Evolutionary conservation across 2,329 filamentous ascomycete genomes (phyloP), one percentile per base, ranked within the genome.

Genomic region (Ceratocystis smalleyi): DNA sequence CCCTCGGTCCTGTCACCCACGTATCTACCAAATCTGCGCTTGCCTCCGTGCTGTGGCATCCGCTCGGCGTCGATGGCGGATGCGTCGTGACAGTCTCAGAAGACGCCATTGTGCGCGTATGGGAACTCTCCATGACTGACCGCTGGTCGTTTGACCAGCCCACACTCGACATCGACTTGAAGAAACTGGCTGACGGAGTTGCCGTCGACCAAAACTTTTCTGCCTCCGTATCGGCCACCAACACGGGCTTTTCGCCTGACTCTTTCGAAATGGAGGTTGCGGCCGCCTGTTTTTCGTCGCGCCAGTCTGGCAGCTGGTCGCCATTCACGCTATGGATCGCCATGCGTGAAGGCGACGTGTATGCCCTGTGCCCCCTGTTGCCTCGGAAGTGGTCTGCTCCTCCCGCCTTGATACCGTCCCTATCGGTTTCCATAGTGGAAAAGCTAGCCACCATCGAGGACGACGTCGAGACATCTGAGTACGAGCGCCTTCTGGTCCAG

Each of bases 271-370:
- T 99, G 86, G 89, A 96, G 71, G 90, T 95, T 24, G 90, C 91
- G 3, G 86, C 91, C 1, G 91, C 91, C 61, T 89, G 85, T 72
- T 99, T 99, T 75, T 78, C 81, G 43, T 77, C 77, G 12, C 79
- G 80, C 68, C 79, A 78, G 43, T 82, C 82, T 5, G 92, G 91
- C 15, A 91, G 91, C 63, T 99, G 94, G 94, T 88, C 91, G 6
- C 84, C 91, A 8, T 96, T 96, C 88, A 97, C 94, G 0, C 79
- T 99, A 10, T 99, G 92, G 89, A 78, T 97, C 62, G 91, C 91
- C n/a, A 99, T 96, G 88, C 84, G 84, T 45, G 88, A 90, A 66
- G 94, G 94, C 2, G 91, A 96, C 71, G 82, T 97, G 5, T 99
- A 99, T 71, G 91, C 92, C 1, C 77, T 99, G 7, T 96, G 91